phyloP scores from a whole-genome alignment of 1,284 basidiomycete species.

The Naganishia albida region DNA sequence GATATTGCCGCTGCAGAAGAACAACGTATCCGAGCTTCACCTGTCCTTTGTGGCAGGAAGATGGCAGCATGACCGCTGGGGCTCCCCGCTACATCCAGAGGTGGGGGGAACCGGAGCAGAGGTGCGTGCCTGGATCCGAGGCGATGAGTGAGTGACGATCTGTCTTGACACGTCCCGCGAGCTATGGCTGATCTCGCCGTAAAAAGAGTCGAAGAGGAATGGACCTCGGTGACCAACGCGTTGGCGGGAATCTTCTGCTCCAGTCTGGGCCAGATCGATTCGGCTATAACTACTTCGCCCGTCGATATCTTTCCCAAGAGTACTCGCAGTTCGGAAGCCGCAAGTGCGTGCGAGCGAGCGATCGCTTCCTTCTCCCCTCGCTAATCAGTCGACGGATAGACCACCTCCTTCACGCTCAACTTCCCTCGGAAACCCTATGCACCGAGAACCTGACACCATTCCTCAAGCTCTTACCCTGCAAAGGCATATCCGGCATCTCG shows the following conservation, averaged over 20 bases:
- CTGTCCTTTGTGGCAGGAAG: constrained; percentile 84
- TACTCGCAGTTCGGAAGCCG: background rate
- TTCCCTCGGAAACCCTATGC: constrained; percentile 82
- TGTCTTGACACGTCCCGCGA: background rate
- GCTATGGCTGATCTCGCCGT: constrained; percentile 51
- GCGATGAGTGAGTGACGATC: constrained; percentile 60
- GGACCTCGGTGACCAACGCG: constrained; percentile 82
- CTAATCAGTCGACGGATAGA: constrained; percentile 26
- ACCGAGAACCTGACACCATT: constrained; percentile 97
- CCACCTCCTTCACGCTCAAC: constrained; percentile 65
- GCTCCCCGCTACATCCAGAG: constrained; percentile 66
- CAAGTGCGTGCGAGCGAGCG: background rate
- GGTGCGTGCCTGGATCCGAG: constrained; percentile 83
- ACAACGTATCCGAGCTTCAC: constrained; percentile 81
- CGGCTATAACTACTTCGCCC: constrained; percentile 37
- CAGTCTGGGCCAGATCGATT: constrained; percentile 65
- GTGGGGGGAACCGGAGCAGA: constrained; percentile 80
- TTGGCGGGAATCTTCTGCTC: constrained; percentile 93
- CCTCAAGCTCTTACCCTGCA: constrained; percentile 90
- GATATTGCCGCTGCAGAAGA: constrained; percentile 79
- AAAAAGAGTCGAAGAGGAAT: constrained; percentile 72
- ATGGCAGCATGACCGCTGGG: constrained; percentile 87
- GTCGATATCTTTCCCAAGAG: constrained; percentile 34
- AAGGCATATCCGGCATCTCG: constrained; percentile 85
- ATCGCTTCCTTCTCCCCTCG: background rate